A percentile compares a stretch with the other conserved stretches of the same genome.
These are phyloP conservation scores for Trypanosoma boissoni DNA, from an alignment of 208 protist genomes.

Conservation along the genomic window DNA sequence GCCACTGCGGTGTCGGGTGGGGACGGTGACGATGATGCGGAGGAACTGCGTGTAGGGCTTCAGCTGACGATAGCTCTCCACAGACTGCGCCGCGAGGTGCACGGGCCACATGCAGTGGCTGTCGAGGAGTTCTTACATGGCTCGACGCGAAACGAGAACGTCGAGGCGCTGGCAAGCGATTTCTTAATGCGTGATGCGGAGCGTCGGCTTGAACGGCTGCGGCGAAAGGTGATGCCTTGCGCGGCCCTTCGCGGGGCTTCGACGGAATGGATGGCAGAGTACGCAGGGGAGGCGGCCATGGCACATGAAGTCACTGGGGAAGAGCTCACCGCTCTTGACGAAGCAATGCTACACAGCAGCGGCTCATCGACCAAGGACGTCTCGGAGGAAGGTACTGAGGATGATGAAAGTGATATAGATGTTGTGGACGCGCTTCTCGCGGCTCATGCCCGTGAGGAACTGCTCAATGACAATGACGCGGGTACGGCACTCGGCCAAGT, in stretches of 20 bases:
- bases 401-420: background rate
- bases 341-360: slow-evolving; percentile 3
- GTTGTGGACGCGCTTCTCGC: slow-evolving; percentile 11
- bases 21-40: slow-evolving; percentile 5
- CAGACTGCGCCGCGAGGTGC: slow-evolving; percentile 9
- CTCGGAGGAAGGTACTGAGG: background rate
- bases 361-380: background rate
- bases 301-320: slow-evolving; percentile 23
- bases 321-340: slow-evolving; percentile 16
- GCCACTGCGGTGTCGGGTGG: background rate
- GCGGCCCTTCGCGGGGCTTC: slow-evolving; percentile 15
- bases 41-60: slow-evolving; percentile 19
- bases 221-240: slow-evolving; percentile 21
- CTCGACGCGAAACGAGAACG: background rate
- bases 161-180: no score
- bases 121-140: slow-evolving; percentile 17
- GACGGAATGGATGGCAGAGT: slow-evolving; percentile 35
- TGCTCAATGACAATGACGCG: slow-evolving; percentile 4
- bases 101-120: background rate
- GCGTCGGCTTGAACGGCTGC: slow-evolving; percentile 1
- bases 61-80: slow-evolving; percentile 27
- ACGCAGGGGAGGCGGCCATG: slow-evolving; percentile 30
- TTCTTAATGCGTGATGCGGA: no score
- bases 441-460: slow-evolving; percentile 2
- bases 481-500: slow-evolving; percentile 16